Base-by-base conservation (phyloP, 495 filamentous ascomycete genomes). In the Talaromyces stipitatus region DNA sequence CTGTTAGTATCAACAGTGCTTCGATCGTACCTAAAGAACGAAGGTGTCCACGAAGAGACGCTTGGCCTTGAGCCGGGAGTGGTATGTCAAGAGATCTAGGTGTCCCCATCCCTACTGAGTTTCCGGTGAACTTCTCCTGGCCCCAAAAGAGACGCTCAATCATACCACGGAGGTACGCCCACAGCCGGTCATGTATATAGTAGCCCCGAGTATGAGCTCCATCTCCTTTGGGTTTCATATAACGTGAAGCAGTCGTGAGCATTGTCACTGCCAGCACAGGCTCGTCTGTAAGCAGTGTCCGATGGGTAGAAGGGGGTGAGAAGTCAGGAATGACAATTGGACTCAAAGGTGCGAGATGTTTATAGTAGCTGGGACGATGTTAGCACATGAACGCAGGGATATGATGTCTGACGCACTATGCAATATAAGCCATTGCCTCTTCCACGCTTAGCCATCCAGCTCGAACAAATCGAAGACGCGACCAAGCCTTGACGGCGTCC, bases 401-500 rank as follows among this genome's bases (percentile, higher is more conserved):
- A 54, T 22, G 0, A 36, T 27, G 10, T 23, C 18, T 43, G 32
- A 60, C 80, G 62, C 82, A 91, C 86, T 97, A 97, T 65, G 88
- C 85, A 61, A 98, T 88, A 66, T 97, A 98, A 26, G 82, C 85
- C 67, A 97, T 90, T 1, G 88, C 92, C 69, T 98, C 94, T 61
- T 85, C 82, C 2, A 92, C 90, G 0, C 91, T 96, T 63, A 98
- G 92, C 94, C 94, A 98, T 20, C 94, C 94, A 7, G 90, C 91
- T 51, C 90, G 86, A 18, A 97, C 92, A 68, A 97, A 97, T 55
- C 91, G 84, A 63, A 95, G 85, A 61, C 89, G 81, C 9, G 87
- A 85, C 94, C 94, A 98, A 9, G 89, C 88, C 62, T 85, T 86
- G 54, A 96, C 66, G 5, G 90, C 90, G 58, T 89, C 84, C 30